Evolutionary conservation across 371 early-diverging fungal genomes (phyloP).

Genomic region (Circinella umbellata): DNA sequence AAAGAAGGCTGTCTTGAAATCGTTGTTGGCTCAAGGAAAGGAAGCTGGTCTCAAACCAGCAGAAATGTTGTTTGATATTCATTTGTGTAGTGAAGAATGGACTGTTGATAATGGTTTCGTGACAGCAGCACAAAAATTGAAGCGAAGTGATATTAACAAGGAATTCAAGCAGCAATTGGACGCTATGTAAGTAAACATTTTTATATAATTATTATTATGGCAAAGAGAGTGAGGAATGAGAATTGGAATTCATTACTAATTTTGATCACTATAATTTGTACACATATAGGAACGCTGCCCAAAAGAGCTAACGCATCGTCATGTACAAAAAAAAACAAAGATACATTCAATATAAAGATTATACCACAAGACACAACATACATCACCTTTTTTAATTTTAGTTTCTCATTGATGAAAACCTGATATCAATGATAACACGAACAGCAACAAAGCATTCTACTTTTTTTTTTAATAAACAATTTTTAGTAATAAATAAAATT

Average conservation of each 20-base stretch:
- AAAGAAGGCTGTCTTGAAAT: conserved; percentile 38
- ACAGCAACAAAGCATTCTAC: too few relatives aligned
- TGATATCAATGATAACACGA: too few relatives aligned
- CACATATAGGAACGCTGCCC: conserved; percentile 4
- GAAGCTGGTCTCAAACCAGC: conserved; percentile 66
- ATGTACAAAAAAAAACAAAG: too few relatives aligned
- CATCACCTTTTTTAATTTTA: too few relatives aligned
- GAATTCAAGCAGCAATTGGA: conserved; percentile 62
- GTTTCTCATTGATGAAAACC: too few relatives aligned
- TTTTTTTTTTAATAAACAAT: too few relatives aligned
- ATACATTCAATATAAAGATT: too few relatives aligned
- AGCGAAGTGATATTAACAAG: conserved; percentile 76
- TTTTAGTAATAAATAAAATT: too few relatives aligned
- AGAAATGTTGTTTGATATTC: conserved; percentile 69
- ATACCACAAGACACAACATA: too few relatives aligned
- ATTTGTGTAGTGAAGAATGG: conserved; percentile 32
- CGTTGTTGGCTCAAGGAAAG: conserved; percentile 46
- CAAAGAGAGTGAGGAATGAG: too few relatives aligned
- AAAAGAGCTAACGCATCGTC: background rate
- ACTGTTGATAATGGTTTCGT: conserved; percentile 47
- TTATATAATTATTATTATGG: background rate
- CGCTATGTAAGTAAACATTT: conserved; percentile 42
- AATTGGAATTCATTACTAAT: too few relatives aligned
- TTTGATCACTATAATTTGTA: too few relatives aligned
- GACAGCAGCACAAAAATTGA: conserved; percentile 91